A percentile compares a stretch with the other conserved stretches of the same genome.
Evolutionary conservation across 495 filamentous ascomycete genomes (phyloP).

Genomic region (Stereocaulon alpinum): DNA sequence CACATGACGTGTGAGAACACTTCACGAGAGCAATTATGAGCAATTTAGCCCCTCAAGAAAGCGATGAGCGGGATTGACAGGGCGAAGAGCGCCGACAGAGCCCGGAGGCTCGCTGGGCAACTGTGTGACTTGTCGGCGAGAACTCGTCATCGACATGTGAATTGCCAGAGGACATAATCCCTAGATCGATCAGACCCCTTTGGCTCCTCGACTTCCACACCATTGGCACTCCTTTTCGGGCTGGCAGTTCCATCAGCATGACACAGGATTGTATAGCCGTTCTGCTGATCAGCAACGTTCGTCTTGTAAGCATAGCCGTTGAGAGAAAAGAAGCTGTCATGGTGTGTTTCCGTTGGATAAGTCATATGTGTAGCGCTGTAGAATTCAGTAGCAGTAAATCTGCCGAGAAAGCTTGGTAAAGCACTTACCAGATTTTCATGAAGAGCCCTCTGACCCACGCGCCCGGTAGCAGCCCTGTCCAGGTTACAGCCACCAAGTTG

Average conservation of each 20-base stretch:
- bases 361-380: background rate
- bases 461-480: slow-evolving; percentile 37
- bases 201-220: background rate
- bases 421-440: slow-evolving; percentile 31
- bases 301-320: slow-evolving; percentile 30
- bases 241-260: background rate
- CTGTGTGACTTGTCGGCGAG: too few relatives aligned
- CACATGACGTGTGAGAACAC: background rate
- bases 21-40: background rate
- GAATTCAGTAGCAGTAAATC: background rate
- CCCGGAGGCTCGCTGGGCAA: background rate
- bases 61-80: background rate
- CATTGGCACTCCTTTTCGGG: background rate
- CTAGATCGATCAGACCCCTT: background rate
- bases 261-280: slow-evolving; percentile 38
- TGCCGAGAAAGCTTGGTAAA: background rate
- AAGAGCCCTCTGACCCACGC: slow-evolving; percentile 36
- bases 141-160: background rate
- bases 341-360: too few relatives aligned
- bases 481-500: slow-evolving; percentile 35
- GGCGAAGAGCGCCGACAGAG: background rate
- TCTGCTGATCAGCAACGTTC: slow-evolving; percentile 32
- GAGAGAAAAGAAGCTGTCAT: slow-evolving; percentile 26
- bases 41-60: background rate
- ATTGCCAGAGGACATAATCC: background rate